Evolutionary conservation across 1,284 basidiomycete genomes (phyloP), one percentile per base, ranked within the genome.

Genomic region (Ceratobasidium sp.): DNA sequence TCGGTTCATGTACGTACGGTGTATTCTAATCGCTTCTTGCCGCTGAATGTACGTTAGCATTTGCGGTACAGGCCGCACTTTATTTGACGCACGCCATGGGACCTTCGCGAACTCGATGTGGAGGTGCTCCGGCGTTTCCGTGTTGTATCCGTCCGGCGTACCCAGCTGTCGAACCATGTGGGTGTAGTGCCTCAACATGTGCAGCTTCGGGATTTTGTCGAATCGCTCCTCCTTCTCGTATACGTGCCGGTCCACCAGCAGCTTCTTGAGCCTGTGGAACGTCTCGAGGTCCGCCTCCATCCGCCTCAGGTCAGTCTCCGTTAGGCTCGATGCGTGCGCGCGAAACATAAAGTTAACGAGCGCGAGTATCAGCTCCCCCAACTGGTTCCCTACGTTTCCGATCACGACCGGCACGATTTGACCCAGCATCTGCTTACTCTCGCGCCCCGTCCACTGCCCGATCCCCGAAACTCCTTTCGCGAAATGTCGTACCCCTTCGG

Each of bases 351-450:
- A 65, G 63, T 65, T 29, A 22, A 65, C 14, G 5, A 65, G 11
- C 29, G 63, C 47, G 1, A n/a, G 15, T 19, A 65, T 27, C 19
- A 65, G 17, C 47, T 36, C 11, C 1, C 17, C 17, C 17, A 65
- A 27, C 27, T 51, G 45, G 29, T 19, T 27, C 8, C 2, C n/a
- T 2, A 65, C 17, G 41, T 51, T 29, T 3, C 63, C 63, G 15
- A 59, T 19, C 6, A 65, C 47, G 17, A 51, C 27, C 17, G 63
- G 63, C 51, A 65, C 48, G 63, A 65, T n/a, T 33, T 65, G 63
- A 17, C 71, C 72, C 56, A 80, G 80, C 14, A 86, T 84, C 45
- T 84, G 79, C 41, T 81, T 80, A 64, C 78, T 60, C 73, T 83
- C 80, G 7, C 36, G 76, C 1, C 82, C 82, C 1, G 82, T 82